A percentile compares a stretch with the other conserved stretches of the same genome.
phyloP scores from a whole-genome alignment of 2,329 filamentous ascomycete species.

The Colletotrichum lini region DNA sequence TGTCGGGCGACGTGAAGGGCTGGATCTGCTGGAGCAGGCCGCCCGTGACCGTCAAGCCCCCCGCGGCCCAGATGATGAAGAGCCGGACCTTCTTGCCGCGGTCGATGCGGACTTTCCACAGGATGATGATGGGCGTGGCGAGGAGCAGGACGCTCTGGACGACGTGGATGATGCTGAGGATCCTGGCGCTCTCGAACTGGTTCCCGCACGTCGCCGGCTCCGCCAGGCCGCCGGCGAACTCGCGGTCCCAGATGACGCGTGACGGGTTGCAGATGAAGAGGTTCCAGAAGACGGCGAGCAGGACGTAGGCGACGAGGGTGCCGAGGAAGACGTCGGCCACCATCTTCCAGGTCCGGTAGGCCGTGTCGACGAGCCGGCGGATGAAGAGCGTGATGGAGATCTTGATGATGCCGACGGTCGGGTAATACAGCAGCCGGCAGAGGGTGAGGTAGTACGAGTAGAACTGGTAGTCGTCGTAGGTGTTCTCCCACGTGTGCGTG shows the following conservation, averaged over 20 bases:
- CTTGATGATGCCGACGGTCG: slow-evolving; percentile 40
- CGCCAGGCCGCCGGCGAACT: slow-evolving; percentile 29
- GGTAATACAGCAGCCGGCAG: slow-evolving; percentile 37
- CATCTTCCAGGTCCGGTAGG: slow-evolving; percentile 45
- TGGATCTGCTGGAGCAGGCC: slow-evolving; percentile 47
- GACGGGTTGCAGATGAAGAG: slow-evolving; percentile 47
- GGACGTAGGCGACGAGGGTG: slow-evolving; percentile 46
- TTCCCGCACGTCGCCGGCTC: slow-evolving; percentile 23
- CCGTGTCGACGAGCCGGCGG: slow-evolving; percentile 37
- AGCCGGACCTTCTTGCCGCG: slow-evolving; percentile 47
- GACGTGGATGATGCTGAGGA: slow-evolving; percentile 50
- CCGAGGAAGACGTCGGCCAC: slow-evolving; percentile 49
- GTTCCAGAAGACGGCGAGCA: slow-evolving; percentile 47
- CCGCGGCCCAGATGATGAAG: slow-evolving; percentile 49
- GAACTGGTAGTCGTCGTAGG: slow-evolving; percentile 38
- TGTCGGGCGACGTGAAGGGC: slow-evolving; percentile 24
- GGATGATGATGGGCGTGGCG: slow-evolving; percentile 49
- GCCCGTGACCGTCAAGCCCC: slow-evolving; percentile 47
- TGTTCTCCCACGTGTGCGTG: slow-evolving; percentile 39
- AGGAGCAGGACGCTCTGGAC: slow-evolving; percentile 51
- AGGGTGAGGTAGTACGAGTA: slow-evolving; percentile 33
- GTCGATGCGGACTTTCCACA: slow-evolving; percentile 51
- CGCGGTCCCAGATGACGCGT: slow-evolving; percentile 36
- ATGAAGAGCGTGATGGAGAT: slow-evolving; percentile 42
- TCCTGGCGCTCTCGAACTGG: slow-evolving; percentile 40